phyloP scores from a whole-genome alignment of 768 basidiomycete species.

The Agaricus bisporus region DNA sequence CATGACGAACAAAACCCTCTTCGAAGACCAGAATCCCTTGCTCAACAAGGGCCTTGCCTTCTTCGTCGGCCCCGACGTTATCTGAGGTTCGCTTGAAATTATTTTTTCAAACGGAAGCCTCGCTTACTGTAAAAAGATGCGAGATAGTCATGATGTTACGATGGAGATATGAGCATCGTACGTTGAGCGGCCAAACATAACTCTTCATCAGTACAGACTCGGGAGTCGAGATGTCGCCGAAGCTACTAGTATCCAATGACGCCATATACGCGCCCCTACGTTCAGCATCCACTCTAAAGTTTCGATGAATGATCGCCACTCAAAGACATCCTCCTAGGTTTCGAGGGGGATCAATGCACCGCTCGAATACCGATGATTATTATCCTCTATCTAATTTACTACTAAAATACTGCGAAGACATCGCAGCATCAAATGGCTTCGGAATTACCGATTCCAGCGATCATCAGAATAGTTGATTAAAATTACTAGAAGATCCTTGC shows the following conservation, averaged over 20 bases:
- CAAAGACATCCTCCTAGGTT: too few species aligned
- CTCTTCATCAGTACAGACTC: too few species aligned
- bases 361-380: not conserved
- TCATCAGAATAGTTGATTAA: not conserved
- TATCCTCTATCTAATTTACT: too few species aligned
- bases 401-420: not conserved
- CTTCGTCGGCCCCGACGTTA: not conserved
- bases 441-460: not conserved
- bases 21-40: not conserved
- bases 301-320: not conserved
- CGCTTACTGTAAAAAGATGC: not conserved
- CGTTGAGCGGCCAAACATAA: not conserved
- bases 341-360: too few species aligned
- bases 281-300: not conserved
- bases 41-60: not conserved
- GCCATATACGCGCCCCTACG: not conserved
- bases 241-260: not conserved
- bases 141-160: not conserved
- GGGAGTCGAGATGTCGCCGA: not conserved
- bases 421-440: not conserved
- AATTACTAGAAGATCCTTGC: not conserved
- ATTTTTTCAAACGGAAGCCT: not conserved
- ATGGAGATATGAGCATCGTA: not conserved
- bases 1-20: too few species aligned
- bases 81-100: not conserved